A percentile compares a stretch with the other conserved stretches of the same genome.
Evolutionary conservation across 1,139 yeast species (phyloP).

Genomic region (Yarrowia galli): DNA sequence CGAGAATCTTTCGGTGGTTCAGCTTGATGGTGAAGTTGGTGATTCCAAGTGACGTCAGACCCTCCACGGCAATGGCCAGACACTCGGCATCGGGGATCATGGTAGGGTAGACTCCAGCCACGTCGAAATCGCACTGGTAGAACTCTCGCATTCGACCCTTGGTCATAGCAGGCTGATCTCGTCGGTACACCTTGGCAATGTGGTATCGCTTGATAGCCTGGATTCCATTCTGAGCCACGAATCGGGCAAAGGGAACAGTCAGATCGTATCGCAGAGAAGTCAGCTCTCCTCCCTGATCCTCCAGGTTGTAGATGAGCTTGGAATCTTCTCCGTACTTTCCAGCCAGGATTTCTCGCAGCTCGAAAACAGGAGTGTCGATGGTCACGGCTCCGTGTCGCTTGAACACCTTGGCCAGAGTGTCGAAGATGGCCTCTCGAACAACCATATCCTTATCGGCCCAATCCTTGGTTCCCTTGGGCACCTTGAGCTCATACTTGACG

Average conservation of each 20-base stretch:
- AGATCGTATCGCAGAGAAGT: conserved; percentile 94
- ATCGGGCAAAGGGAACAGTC: conserved; percentile 97
- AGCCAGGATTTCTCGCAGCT: conserved; percentile 88
- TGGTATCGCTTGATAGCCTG: conserved; percentile 91
- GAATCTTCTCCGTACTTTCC: conserved; percentile 99
- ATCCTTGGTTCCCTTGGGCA: conserved; percentile 95
- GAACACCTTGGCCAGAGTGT: conserved; percentile 73
- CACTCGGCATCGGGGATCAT: conserved; percentile 98
- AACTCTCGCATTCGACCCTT: conserved; percentile 99
- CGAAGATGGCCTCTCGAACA: conserved; percentile 84
- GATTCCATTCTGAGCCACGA: conserved; percentile 91
- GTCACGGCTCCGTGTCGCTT: conserved; percentile 98
- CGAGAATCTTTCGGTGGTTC: conserved; percentile 93
- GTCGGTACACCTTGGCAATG: conserved; percentile 95
- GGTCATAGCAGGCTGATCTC: conserved; percentile 99
- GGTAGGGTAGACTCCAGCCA: conserved; percentile 88
- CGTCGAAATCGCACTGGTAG: conserved; percentile 96
- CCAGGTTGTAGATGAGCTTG: conserved; percentile 89
- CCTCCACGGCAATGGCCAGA: conserved; percentile 80
- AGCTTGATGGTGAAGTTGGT: conserved; percentile 87
- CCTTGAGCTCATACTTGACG: conserved; percentile 73
- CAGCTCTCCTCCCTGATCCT: conserved; percentile 98
- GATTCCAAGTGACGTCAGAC: conserved; percentile 82
- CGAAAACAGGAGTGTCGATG: conserved; percentile 97
- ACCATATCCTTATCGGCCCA: conserved; percentile 99